Evolutionary conservation across 192 early-diverging fungal genomes (phyloP).

Genomic region (Coemansia brasiliensis): DNA sequence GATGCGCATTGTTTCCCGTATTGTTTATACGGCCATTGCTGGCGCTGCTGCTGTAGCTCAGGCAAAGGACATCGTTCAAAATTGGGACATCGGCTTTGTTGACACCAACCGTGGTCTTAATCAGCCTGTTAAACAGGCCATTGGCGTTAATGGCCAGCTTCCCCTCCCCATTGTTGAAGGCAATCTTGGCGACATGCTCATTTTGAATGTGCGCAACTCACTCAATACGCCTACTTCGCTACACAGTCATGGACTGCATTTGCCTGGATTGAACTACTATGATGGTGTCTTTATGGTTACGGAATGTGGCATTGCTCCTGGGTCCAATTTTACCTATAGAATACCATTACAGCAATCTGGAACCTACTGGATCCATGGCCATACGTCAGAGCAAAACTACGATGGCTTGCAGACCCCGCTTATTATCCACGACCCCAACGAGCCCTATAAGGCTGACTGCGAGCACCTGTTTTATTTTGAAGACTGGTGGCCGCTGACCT

Average conservation of each 20-base stretch:
- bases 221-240: slow-evolving; percentile 63
- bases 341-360: slow-evolving; percentile 72
- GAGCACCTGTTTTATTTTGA: slow-evolving; percentile 65
- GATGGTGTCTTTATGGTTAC: slow-evolving; percentile 70
- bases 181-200: slow-evolving; percentile 25
- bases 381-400: slow-evolving; percentile 69
- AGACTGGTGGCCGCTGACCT: slow-evolving; percentile 65
- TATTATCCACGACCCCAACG: slow-evolving; percentile 61
- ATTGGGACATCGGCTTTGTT: slow-evolving; percentile 38
- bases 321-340: slow-evolving; percentile 66
- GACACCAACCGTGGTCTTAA: slow-evolving; percentile 28
- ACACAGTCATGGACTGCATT: slow-evolving; percentile 76
- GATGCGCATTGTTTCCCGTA: no score
- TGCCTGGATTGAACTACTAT: slow-evolving; percentile 63
- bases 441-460: slow-evolving; percentile 60
- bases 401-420: slow-evolving; percentile 76
- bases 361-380: slow-evolving; percentile 83
- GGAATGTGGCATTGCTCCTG: slow-evolving; percentile 73
- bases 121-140: slow-evolving; percentile 21
- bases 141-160: slow-evolving; percentile 26
- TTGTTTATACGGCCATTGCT: no score
- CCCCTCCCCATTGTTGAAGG: slow-evolving; percentile 34
- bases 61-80: slow-evolving; percentile 23
- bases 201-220: slow-evolving; percentile 56
- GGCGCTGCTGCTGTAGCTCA: not conserved